Evolutionary conservation across 2,329 filamentous ascomycete species (phyloP).

Genomic region (Penicillium brevicompactum): DNA sequence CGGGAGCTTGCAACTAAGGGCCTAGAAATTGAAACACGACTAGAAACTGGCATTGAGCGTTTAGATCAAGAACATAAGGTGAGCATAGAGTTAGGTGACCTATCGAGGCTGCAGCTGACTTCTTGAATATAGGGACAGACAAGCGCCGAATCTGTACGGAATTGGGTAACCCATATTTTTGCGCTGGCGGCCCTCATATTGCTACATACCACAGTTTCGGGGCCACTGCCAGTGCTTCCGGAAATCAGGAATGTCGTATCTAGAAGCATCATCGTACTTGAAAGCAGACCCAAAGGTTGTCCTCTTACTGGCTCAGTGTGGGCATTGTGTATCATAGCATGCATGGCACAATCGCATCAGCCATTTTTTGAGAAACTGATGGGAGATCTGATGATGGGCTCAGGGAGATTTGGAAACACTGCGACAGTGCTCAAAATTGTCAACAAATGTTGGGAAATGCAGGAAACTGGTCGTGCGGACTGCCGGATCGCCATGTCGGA

Average conservation of each 20-base stretch:
- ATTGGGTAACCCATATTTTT: constrained; percentile 6
- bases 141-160: neutral
- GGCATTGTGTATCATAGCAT: constrained; percentile 7
- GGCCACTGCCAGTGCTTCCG: constrained; percentile 3
- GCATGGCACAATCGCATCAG: constrained; percentile 3
- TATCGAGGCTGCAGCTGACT: neutral
- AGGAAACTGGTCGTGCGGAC: constrained; percentile 4
- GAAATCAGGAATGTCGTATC: constrained; percentile 3
- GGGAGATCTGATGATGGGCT: neutral
- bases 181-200: constrained; percentile 1
- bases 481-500: constrained; percentile 6
- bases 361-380: constrained; percentile 5
- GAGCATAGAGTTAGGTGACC: neutral
- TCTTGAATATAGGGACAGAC: neutral
- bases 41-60: constrained; percentile 2
- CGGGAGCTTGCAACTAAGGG: constrained; percentile 3
- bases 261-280: neutral
- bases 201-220: constrained; percentile 5
- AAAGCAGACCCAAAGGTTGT: constrained; percentile 1
- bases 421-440: constrained; percentile 7
- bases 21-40: constrained; percentile 1
- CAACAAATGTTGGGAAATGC: constrained; percentile 7
- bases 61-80: constrained; percentile 1
- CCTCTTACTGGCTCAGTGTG: constrained; percentile 8
- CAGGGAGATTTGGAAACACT: constrained; percentile 6